Evolutionary conservation across 2,329 filamentous ascomycete species (phyloP).

Genomic region (Xylaria sp.): DNA sequence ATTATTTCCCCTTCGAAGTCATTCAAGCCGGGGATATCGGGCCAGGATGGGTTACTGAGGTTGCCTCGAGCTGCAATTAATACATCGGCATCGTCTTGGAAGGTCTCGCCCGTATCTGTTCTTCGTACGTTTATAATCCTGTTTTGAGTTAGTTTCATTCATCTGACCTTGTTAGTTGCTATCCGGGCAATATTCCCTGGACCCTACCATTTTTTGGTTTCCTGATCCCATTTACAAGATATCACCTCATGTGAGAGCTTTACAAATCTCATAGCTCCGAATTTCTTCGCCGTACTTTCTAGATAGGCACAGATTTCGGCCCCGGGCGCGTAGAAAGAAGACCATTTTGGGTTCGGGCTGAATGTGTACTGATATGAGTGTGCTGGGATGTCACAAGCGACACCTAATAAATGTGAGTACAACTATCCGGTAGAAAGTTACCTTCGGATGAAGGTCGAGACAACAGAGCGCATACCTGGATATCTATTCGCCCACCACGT

Average conservation of each 20-base stretch:
- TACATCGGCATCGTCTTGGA: constrained; percentile 49
- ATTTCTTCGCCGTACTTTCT: constrained; percentile 52
- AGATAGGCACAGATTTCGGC: constrained; percentile 58
- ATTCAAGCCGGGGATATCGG: constrained; percentile 49
- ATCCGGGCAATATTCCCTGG: neutral
- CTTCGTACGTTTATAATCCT: constrained; percentile 46
- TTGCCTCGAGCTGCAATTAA: constrained; percentile 50
- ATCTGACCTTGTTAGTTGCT: neutral
- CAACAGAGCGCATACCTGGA: constrained; percentile 35
- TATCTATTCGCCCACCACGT: constrained; percentile 48
- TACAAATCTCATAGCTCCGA: constrained; percentile 53
- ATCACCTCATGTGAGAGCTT: constrained; percentile 50
- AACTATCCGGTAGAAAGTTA: neutral
- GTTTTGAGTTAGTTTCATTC: constrained; percentile 1
- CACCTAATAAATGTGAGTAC: constrained; percentile 32
- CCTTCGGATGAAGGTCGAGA: neutral
- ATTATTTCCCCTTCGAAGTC: constrained; percentile 50
- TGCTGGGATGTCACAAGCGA: constrained; percentile 45
- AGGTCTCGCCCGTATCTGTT: constrained; percentile 43
- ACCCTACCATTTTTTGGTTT: constrained; percentile 46
- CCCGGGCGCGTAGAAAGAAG: constrained; percentile 54
- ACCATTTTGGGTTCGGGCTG: constrained; percentile 61
- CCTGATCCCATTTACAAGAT: constrained; percentile 49
- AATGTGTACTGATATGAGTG: constrained; percentile 63
- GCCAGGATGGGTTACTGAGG: constrained; percentile 52